Conservation (phyloP, 345 rosid genomes). For the Anacardium occidentale region DNA sequence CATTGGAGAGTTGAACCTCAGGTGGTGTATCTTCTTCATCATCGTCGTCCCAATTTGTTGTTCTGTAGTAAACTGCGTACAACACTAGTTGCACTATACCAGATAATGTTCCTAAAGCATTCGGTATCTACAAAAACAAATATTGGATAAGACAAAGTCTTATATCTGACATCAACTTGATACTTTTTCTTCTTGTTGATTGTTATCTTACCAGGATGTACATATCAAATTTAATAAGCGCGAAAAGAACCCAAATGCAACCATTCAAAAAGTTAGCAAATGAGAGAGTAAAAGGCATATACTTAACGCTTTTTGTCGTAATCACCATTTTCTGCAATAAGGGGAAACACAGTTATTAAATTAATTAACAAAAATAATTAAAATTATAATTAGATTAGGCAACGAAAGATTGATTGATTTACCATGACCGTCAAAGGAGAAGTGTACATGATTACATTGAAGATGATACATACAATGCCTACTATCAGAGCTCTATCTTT, state of each 20-base stretch:
- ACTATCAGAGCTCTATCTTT: constrained; percentile 43
- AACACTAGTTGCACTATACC: no score
- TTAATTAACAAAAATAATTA: not conserved
- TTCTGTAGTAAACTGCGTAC: no score
- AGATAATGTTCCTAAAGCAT: constrained; percentile 51
- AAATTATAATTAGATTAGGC: not conserved
- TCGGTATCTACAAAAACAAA: constrained; percentile 36
- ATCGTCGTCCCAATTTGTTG: no score
- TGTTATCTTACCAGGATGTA: constrained; percentile 46
- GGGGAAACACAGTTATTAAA: not conserved
- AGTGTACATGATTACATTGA: constrained; percentile 61
- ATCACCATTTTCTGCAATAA: constrained; percentile 52
- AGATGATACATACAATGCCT: constrained; percentile 39
- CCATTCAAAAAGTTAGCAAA: constrained; percentile 55
- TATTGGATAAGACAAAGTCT: not conserved
- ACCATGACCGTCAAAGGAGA: constrained; percentile 76
- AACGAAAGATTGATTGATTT: not conserved
- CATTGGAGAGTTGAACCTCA: no score
- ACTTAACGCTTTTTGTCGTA: constrained; percentile 78
- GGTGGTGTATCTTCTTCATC: no score
- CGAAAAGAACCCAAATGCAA: constrained; percentile 52
- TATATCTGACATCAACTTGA: no score
- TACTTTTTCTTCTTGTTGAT: not conserved
- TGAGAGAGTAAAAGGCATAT: constrained; percentile 72
- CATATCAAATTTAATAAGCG: constrained; percentile 55